phyloP scores from a whole-genome alignment of 2,329 filamentous ascomycete genomes.

The Colletotrichum caudatum region DNA sequence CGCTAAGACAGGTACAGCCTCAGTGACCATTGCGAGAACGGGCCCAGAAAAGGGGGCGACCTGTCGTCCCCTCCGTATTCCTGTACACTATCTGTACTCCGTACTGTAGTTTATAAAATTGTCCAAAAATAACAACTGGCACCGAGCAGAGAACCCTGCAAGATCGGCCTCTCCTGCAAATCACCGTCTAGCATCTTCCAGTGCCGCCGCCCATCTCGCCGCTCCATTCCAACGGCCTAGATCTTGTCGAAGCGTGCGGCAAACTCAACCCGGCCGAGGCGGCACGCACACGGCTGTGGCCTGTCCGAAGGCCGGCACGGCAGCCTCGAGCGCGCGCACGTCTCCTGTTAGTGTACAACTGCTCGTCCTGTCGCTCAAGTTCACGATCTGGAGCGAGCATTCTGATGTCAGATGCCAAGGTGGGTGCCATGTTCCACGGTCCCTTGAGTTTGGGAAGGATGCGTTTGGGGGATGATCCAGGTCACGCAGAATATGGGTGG shows the following conservation, averaged over 20 bases:
- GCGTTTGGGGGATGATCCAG: constrained; percentile 4
- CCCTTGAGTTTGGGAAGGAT: constrained; percentile 22
- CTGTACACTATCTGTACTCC: no score
- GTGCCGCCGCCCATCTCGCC: constrained; percentile 24
- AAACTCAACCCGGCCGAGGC: constrained; percentile 25
- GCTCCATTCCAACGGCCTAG: constrained; percentile 25
- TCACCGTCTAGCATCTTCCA: constrained; percentile 34
- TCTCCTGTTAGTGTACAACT: background rate
- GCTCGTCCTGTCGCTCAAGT: constrained; percentile 23
- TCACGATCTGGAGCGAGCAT: constrained; percentile 2
- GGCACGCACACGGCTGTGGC: constrained; percentile 9
- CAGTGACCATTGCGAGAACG: constrained; percentile 40
- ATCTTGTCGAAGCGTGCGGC: constrained; percentile 30
- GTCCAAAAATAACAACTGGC: constrained; percentile 41
- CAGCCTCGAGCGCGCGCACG: constrained; percentile 1
- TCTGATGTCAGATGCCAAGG: constrained; percentile 32
- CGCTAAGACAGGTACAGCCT: constrained; percentile 41
- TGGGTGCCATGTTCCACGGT: constrained; percentile 26
- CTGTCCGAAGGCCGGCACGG: background rate
- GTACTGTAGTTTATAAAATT: background rate
- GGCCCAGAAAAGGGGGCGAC: constrained; percentile 34
- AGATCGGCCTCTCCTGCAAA: constrained; percentile 36
- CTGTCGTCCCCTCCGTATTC: constrained; percentile 34
- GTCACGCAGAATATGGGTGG: background rate
- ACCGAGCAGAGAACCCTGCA: constrained; percentile 32